Evolutionary conservation across 148 eudicot species (phyloP), one percentile per base, ranked within the genome.

Genomic region (Tetragonia tetragonoides): DNA sequence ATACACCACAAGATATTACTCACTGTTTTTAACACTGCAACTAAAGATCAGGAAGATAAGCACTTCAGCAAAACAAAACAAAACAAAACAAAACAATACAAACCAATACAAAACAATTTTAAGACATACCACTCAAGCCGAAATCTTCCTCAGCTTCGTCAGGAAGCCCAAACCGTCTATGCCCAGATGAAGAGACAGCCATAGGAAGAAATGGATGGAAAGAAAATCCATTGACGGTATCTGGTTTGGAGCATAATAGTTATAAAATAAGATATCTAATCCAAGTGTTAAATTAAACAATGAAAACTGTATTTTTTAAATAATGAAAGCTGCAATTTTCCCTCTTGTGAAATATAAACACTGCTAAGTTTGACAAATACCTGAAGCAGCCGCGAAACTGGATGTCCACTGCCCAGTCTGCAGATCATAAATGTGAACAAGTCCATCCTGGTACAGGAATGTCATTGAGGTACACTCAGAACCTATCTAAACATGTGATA

Each of bases 391-490:
- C 85, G 89, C 89, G 78, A 91, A 93, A 86, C 95, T 96, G 47
- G 95, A 91, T 70, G 83, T 84, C 99, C 99, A 96, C 83, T 93
- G 91, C 78, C 99, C 98, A 20, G 95, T 96, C 80, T 93, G 97
- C 73, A 96, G 91, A 87, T 90, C 92, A 79, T 96, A 96, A 54
- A 96, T 83, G 83, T 96, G 99, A 66, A 96, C 97, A 70, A 89
- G 62, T 75, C 99, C 99, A 81, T 96, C 99, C 99, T 96, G 83
- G 56, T 38, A 73, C 62, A 54, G 75, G 60, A 41, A 49, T 54
- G 39, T 67, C 51, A 74, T 16, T 64, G n/a, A 78, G 49, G 42
- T 28, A 54, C 39, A 66, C 49, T 24, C 23, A 73, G 28, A 69
- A 57, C 42, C 41, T 66, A 38, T 72, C 41, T 21, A 23, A 63